These are phyloP conservation scores for Pythium aristosporum DNA, from an alignment of 352 stramenopile genomes.

Conservation along the genomic window DNA sequence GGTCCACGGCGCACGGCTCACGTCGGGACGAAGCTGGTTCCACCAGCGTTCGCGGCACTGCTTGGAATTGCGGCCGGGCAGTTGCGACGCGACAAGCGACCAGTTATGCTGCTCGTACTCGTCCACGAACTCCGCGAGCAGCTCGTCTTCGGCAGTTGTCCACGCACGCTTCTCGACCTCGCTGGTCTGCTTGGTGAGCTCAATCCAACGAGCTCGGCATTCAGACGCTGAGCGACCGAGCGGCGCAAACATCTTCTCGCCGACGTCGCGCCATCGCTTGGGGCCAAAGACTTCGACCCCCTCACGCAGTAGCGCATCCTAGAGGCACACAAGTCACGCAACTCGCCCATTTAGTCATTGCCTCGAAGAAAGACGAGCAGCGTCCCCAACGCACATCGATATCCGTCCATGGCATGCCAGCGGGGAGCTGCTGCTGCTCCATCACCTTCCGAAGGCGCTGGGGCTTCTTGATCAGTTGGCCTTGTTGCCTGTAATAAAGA, in stretches of 20 bases:
- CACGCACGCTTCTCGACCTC: conserved; percentile 18
- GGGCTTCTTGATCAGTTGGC: too few relatives aligned
- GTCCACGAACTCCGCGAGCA: conserved; percentile 19
- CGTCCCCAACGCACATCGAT: too few relatives aligned
- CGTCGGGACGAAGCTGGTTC: conserved; percentile 92
- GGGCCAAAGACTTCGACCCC: neutral
- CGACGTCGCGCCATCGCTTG: conserved; percentile 6
- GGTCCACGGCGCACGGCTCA: conserved; percentile 81
- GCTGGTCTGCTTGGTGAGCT: neutral
- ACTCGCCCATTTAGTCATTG: too few relatives aligned
- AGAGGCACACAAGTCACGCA: too few relatives aligned
- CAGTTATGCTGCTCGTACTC: conserved; percentile 42
- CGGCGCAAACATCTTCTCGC: neutral
- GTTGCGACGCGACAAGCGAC: conserved; percentile 77
- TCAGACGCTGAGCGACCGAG: neutral
- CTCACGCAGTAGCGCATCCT: conserved; percentile 2
- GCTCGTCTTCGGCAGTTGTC: conserved; percentile 22
- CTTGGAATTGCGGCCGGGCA: conserved; percentile 89
- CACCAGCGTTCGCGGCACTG: conserved; percentile 95
- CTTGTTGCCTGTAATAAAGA: too few relatives aligned
- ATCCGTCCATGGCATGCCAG: too few relatives aligned
- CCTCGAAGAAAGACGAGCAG: too few relatives aligned
- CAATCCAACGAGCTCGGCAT: neutral
- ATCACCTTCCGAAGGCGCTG: too few relatives aligned
- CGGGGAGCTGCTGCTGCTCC: too few relatives aligned